Evolutionary conservation across 495 filamentous ascomycete species (phyloP).

Genomic region (Alectoria sarmentosa): DNA sequence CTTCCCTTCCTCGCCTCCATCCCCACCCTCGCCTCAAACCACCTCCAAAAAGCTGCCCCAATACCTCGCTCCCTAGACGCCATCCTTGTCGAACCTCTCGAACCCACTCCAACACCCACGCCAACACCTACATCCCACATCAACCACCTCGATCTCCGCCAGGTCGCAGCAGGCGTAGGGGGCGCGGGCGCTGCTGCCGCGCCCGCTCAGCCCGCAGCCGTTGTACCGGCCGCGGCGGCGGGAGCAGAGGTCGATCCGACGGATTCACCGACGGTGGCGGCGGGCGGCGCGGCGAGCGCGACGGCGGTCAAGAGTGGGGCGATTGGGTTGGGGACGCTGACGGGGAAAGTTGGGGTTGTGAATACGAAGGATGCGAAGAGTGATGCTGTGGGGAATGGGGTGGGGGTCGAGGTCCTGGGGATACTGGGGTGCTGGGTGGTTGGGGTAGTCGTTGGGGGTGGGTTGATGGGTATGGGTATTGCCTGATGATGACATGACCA

Average conservation of each 20-base stretch:
- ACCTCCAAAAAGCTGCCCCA: not conserved
- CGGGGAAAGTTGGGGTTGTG: conserved; percentile 25
- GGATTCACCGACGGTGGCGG: conserved; percentile 9
- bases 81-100: conserved; percentile 16
- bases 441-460: not conserved
- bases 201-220: conserved; percentile 15
- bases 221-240: conserved; percentile 12
- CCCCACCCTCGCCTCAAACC: not conserved
- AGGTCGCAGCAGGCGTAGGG: conserved; percentile 18
- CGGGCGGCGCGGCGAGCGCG: conserved; percentile 7
- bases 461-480: not conserved
- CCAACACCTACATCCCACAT: conserved; percentile 13
- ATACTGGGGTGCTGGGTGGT: not conserved
- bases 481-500: not conserved
- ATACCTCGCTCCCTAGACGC: conserved; percentile 16
- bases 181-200: conserved; percentile 14
- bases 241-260: conserved; percentile 11
- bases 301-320: conserved; percentile 21
- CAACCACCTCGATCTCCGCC: conserved; percentile 21
- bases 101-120: conserved; percentile 2
- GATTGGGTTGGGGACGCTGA: conserved; percentile 28
- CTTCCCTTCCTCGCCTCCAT: conserved; percentile 12
- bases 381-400: not conserved
- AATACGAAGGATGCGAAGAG: conserved; percentile 24
- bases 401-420: not conserved